Evolutionary conservation across 2,329 filamentous ascomycete species (phyloP).

Genomic region (Colletotrichum siamense): DNA sequence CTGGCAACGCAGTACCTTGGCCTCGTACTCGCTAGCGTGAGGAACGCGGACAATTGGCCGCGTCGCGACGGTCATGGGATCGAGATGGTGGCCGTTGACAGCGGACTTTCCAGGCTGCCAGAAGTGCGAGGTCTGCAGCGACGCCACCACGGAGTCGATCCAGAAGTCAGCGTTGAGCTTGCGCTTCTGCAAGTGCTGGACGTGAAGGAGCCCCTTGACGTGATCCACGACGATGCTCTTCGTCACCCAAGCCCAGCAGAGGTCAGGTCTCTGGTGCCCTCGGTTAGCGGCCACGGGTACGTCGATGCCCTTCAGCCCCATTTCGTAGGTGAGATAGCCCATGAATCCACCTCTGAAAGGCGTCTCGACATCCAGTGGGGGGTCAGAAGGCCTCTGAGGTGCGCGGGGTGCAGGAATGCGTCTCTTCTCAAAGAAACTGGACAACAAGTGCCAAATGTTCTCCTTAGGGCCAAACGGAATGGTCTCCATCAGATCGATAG

Average conservation of each 20-base stretch:
- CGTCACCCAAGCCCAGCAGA: slow-evolving; percentile 78
- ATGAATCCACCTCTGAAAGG: slow-evolving; percentile 86
- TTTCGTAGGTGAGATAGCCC: slow-evolving; percentile 85
- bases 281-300: slow-evolving; percentile 41
- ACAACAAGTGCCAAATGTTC: slow-evolving; percentile 57
- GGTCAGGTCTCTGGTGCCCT: slow-evolving; percentile 63
- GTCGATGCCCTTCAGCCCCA: slow-evolving; percentile 69
- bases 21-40: slow-evolving; percentile 60
- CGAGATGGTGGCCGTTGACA: not conserved
- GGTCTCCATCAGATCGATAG: slow-evolving; percentile 27
- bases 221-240: slow-evolving; percentile 82
- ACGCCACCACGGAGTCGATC: slow-evolving; percentile 33
- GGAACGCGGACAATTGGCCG: slow-evolving; percentile 42
- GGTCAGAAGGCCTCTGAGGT: not conserved
- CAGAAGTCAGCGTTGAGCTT: slow-evolving; percentile 29
- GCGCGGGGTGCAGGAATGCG: slow-evolving; percentile 20
- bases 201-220: slow-evolving; percentile 59
- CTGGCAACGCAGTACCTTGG: slow-evolving; percentile 73
- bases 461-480: slow-evolving; percentile 31
- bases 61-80: slow-evolving; percentile 4
- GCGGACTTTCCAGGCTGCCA: slow-evolving; percentile 32
- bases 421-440: slow-evolving; percentile 45
- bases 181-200: slow-evolving; percentile 66
- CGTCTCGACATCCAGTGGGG: slow-evolving; percentile 17
- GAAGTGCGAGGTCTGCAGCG: slow-evolving; percentile 34